Evolutionary conservation across 164 flowering plant species (phyloP), one percentile per base, ranked within the genome.

Genomic region (Euptelea pleiosperma): DNA sequence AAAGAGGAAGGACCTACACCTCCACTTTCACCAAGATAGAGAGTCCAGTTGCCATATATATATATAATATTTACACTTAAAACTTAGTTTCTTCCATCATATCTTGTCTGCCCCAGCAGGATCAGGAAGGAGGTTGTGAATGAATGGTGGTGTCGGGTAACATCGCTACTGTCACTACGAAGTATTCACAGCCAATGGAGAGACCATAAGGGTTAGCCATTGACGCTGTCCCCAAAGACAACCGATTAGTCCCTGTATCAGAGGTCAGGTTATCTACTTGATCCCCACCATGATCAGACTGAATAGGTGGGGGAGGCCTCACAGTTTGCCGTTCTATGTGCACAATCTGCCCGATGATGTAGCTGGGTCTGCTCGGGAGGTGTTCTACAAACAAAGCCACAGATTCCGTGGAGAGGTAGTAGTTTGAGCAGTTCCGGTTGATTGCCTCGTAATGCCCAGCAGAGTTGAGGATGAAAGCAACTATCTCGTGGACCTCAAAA

Each of bases 111-210:
- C 68, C 18, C 22, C 50, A 55, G 74, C 78, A 75, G 72, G 89
- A 84, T 83, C 87, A 84, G 87, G 92, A 83, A 79, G 88, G 61
- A 54, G 87, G 63, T 24, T 84, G 67, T 40, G 93, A 78, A 84
- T 79, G 93, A 81, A 84, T 81, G 61, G 74, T 25, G 55, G 91
- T 75, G 67, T 82, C 85, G 59, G 94, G 99, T 64, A 94, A 66
- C 96, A 94, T 94, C 5, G 97, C 96, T 48, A 91, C 82, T 37
- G 99, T 94, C 64, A 94, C 97, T 55, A 91, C 48, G 52, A 81
- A 94, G 65, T 82, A 93, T 71, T 93, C 97, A 76, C 84, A 85
- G 49, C 99, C 99, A 55, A 77, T 22, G 5, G 95, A 83, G 43
- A 91, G 90, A 51, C 80, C 80, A 47, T 78, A 90, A 1, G 95